Evolutionary conservation across 2,329 filamentous ascomycete species (phyloP), one percentile per base, ranked within the genome.

Genomic region (Meredithiella fracta): DNA sequence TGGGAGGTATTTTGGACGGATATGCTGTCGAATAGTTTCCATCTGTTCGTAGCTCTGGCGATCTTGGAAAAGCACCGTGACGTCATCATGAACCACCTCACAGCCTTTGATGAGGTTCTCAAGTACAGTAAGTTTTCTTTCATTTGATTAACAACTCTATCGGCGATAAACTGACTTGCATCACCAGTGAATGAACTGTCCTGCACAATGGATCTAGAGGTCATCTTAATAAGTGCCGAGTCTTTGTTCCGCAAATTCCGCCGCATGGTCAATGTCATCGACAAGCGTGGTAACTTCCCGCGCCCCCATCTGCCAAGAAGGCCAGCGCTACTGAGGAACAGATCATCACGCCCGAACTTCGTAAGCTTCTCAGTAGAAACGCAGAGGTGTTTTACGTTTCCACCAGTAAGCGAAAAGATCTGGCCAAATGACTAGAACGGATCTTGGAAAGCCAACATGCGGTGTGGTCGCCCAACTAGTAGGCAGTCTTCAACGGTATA

Each of bases 1-100:
- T 98, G 92, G 92, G 92, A 98, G 68, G 76, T 79, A 0, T 71
- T 97, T 1, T 98, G 94, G 92, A 97, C 92, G 1, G 92, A 98
- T 66, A 92, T 84, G 63, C 69, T 88, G 59, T 90, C 79, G 64
- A 86, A 86, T 62, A 89, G 86, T 65, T 98, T 97, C 69, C 92
- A 97, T 65, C 73, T 98, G 14, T 98, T 98, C 65, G 76, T 98
- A 60, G 92, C 94, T 0, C 70, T 98, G 44, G 91, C 92, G 0
- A 95, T 98, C 40, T 69, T 98, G 23, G 92, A 98, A 68, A 95
- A 94, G 70, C 92, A 97, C 64, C 75, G 91, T n/a, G 85, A 91
- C 64, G 85, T 97, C 11, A 97, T 98, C 60, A 94, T 98, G 83
- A 80, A 85, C 56, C 92, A 98, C 68, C 72, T 98, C 25, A 79